Evolutionary conservation across 1,139 yeast species (phyloP), one percentile per base, ranked within the genome.

Genomic region (Meyerozyma sp.): DNA sequence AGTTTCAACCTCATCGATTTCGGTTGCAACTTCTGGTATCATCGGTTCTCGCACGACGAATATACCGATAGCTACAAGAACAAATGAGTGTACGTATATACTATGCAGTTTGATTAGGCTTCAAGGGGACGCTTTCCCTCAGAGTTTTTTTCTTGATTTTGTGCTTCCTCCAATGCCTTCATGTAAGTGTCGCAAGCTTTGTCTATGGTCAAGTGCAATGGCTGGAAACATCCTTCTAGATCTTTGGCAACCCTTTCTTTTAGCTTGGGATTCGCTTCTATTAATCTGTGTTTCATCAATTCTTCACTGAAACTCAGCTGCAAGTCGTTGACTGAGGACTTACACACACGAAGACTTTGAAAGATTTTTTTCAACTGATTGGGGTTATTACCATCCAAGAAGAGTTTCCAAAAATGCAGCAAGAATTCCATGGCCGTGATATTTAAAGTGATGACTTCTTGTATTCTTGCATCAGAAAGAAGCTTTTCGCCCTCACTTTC

Each of bases 381-480:
- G 2, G 75, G 72, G 46, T 68, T 70, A 42, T 61, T 62, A 5
- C 70, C 73, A 40, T 60, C 60, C 34, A 68, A 56, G 46, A 60
- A 73, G 2, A 72, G 51, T 36, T 56, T 58, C 78, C 78, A 73
- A 47, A 73, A 73, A 50, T 73, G 77, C 16, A 74, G 66, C 21
- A 73, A 55, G 45, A 73, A 70, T 51, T 73, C 78, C 45, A 66
- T 66, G 16, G 68, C 57, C 3, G 76, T 72, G 35, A 66, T 59
- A 48, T 72, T 72, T 49, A 65, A 66, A 1, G 67, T 57, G 13
- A 69, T 60, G 39, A 73, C 63, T 43, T 70, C 73, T 46, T 69
- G 73, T 5, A 61, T 53, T 16, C 58, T 47, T 5, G 48, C 44
- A 6, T 56, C 57, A 1, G 71, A 61, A 4, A 70, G 56, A 13